phyloP scores from a whole-genome alignment of 1,139 yeast genomes.

The Kodamaea suecica region DNA sequence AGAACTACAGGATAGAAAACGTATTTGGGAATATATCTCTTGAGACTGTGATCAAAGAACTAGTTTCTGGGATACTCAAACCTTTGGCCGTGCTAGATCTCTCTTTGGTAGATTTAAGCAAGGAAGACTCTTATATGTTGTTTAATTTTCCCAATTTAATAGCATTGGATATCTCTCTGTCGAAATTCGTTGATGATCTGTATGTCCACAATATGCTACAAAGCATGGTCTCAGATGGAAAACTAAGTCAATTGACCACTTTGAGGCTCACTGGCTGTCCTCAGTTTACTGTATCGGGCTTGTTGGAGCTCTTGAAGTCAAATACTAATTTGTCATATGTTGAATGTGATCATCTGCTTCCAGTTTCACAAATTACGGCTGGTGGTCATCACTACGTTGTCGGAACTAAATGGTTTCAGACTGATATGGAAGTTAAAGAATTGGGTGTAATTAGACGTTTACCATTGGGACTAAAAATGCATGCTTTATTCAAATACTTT shows the following conservation, averaged over 20 bases:
- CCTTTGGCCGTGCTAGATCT: constrained; percentile 20
- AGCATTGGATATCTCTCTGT: constrained; percentile 34
- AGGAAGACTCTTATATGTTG: constrained; percentile 26
- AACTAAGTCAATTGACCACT: constrained; percentile 22
- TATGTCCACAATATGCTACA: constrained; percentile 25
- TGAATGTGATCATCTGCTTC: constrained; percentile 21
- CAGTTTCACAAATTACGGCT: constrained; percentile 4
- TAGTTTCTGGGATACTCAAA: constrained; percentile 14
- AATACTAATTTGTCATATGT: constrained; percentile 21
- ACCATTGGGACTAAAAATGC: constrained; percentile 30
- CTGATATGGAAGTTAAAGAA: constrained; percentile 8
- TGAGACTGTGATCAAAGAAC: constrained; percentile 18
- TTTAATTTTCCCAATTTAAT: constrained; percentile 30
- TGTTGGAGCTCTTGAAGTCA: constrained; percentile 18
- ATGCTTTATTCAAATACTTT: constrained; percentile 15
- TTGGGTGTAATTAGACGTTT: constrained; percentile 16
- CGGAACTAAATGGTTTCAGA: constrained; percentile 25
- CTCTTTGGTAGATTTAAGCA: constrained; percentile 11
- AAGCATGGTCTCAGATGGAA: constrained; percentile 23
- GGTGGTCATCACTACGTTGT: constrained; percentile 14
- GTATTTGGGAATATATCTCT: constrained; percentile 29
- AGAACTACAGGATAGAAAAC: constrained; percentile 30
- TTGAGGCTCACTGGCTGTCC: constrained; percentile 23
- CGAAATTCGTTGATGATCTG: constrained; percentile 28
- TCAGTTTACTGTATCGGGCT: constrained; percentile 19